Conservation (phyloP, 768 basidiomycete species). For the Suillus subluteus region DNA sequence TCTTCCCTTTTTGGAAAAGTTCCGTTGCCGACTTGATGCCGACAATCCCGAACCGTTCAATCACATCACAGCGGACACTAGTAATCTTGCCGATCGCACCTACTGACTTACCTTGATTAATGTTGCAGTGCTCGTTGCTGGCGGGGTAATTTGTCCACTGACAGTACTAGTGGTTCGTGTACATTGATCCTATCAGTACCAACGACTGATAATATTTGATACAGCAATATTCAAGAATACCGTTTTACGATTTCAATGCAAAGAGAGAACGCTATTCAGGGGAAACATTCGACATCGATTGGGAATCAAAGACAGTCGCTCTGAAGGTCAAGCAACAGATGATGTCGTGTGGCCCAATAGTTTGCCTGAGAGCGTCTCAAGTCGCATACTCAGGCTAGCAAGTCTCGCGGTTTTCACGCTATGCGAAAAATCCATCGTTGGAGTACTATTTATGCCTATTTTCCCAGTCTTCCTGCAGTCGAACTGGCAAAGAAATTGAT, state of each 20-base stretch:
- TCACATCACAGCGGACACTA: background rate
- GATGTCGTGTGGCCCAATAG: conserved; percentile 80
- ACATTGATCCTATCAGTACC: background rate
- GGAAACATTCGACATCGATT: conserved; percentile 21
- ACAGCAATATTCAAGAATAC: background rate
- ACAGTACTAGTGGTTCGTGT: background rate
- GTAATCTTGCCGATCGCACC: too few relatives aligned
- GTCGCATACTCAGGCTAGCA: conserved; percentile 56
- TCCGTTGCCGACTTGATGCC: background rate
- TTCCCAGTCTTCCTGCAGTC: conserved; percentile 52
- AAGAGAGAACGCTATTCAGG: conserved; percentile 80
- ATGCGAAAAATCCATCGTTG: background rate
- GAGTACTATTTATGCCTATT: conserved; percentile 30
- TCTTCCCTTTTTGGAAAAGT: background rate
- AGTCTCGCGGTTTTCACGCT: conserved; percentile 23
- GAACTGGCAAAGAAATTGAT: conserved; percentile 69
- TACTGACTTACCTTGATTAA: background rate
- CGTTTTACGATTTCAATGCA: too few relatives aligned
- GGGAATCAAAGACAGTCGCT: conserved; percentile 43
- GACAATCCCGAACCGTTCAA: background rate
- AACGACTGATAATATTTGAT: background rate
- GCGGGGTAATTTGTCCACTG: background rate
- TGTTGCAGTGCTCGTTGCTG: background rate
- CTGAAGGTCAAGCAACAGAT: conserved; percentile 62
- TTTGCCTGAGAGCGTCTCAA: conserved; percentile 46